Conservation (phyloP, 2,329 filamentous ascomycete species). For the Alternaria solani region DNA sequence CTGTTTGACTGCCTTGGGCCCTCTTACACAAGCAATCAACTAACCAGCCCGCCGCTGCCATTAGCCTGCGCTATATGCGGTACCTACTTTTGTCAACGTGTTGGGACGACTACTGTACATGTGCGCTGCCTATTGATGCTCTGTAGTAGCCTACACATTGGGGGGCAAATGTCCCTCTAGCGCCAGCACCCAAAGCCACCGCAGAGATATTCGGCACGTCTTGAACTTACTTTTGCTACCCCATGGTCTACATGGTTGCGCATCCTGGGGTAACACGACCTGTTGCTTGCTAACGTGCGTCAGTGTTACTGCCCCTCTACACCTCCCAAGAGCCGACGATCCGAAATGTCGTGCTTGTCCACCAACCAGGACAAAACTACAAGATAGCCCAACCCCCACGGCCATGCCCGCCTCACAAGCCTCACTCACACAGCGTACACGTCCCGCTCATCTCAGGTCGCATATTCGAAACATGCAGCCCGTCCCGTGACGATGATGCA, state of each 20-base stretch:
- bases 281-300: constrained; percentile 28
- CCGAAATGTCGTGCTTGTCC: constrained; percentile 13
- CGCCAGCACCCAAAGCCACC: constrained; percentile 1
- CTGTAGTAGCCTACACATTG: background rate
- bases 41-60: constrained; percentile 27
- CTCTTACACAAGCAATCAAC: constrained; percentile 32
- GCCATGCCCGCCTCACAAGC: constrained; percentile 9
- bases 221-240: constrained; percentile 1
- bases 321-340: constrained; percentile 9
- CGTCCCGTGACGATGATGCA: constrained; percentile 27
- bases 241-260: background rate
- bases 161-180: background rate
- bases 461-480: constrained; percentile 17
- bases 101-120: background rate
- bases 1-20: constrained; percentile 35
- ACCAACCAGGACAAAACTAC: constrained; percentile 1
- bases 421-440: background rate
- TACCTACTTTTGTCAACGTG: background rate
- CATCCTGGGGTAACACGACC: constrained; percentile 17
- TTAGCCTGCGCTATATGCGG: constrained; percentile 25
- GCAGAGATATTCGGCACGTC: constrained; percentile 1
- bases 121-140: background rate
- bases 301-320: background rate
- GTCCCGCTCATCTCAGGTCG: constrained; percentile 6
- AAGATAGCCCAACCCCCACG: constrained; percentile 10